Evolutionary conservation across 2,329 filamentous ascomycete species (phyloP), one percentile per base, ranked within the genome.

Genomic region (Thermochaetoides dissita): DNA sequence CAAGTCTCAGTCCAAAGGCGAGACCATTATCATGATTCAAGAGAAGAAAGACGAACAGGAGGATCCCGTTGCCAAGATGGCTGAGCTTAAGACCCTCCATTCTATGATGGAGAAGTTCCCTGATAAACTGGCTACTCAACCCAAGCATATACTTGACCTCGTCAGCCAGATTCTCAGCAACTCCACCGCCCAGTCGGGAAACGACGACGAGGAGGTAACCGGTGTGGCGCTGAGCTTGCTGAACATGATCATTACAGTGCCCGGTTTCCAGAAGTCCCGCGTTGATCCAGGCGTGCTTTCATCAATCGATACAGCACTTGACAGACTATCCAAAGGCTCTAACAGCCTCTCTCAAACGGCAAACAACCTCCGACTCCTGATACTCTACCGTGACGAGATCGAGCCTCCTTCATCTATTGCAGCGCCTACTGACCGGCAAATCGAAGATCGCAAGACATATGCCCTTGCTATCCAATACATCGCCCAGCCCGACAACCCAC

Each of bases 391-490:
- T 10, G 69, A 73, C 47, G 67, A 72, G 29, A 50, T 78, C 4
- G 66, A 74, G 30, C 65, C 68, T 5, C 55, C 61, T 0, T 56
- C 62, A 2, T 60, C 66, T 9, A 51, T 53, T 29, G 7, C 48
- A 1, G 58, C 59, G 6, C 66, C 63, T 6, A 68, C 63, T 3
- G 60, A 65, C 38, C 65, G 67, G 24, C 67, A 74, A 41, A 53
- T 71, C 10, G 76, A 81, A 51, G 76, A 81, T 51, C 67, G 72
- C 9, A 76, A 74, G 50, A 74, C 68, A 2, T 79, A 81, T 52
- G 68, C 63, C 41, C 63, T 82, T 10, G 78, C 77, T 2, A 65
- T 81, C 52, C 73, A 69, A 8, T 83, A 82, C 57, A 72, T 82
- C 37, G 75, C 71, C 1, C 65, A 70, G 17, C 57, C 63, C 4